Base-by-base conservation (phyloP, 2,329 filamentous ascomycete species). In the Stagonosporopsis chrysanthemi region DNA sequence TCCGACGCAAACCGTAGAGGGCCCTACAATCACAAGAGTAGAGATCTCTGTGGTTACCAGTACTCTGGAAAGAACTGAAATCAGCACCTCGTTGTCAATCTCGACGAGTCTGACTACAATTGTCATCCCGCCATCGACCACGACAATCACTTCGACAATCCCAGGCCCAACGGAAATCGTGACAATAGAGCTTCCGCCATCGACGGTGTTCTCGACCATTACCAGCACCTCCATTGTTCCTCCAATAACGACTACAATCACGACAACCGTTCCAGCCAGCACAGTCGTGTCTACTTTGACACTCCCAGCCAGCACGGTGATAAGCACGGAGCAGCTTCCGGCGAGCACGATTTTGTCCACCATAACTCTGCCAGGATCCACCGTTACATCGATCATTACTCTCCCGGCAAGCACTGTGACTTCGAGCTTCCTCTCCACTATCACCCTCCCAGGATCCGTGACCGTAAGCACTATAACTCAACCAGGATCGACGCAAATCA, bases 381-480 rank as follows among this genome's bases (percentile, higher is more conserved):
- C 46, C 31, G 14, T 40, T 9, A 49, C 46, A 14, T 35, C 46
- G 7, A 42, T 28, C n/a, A 22, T 64, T 0, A 56, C 61, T 7
- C 57, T 71, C 9, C 68, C 70, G 2, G 62, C 61, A 9, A 65
- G 56, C 29, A 73, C 69, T 6, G 41, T 67, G 9, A 50, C 65
- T 6, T 65, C 68, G 1, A 72, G 64, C 4, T 65, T 69, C 26
- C 17, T 69, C 14, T 69, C 65, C 0, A 73, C 70, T 1, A 52
- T 65, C 3, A 66, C 63, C 17, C 24, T 66, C 23, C 54, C 68
- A n/a, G 61, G 61, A 8, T 35, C 45, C 23, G 7, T 52, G 14
- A 50, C 36, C 7, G 47, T 42, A 6, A 54, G 41, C 12, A 59
- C 46, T 12, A 12, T 61, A 4, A 55, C 61, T 24, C 36, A 63